phyloP scores from a whole-genome alignment of 2,329 filamentous ascomycete genomes.

The Pseudogymnoascus sp. region DNA sequence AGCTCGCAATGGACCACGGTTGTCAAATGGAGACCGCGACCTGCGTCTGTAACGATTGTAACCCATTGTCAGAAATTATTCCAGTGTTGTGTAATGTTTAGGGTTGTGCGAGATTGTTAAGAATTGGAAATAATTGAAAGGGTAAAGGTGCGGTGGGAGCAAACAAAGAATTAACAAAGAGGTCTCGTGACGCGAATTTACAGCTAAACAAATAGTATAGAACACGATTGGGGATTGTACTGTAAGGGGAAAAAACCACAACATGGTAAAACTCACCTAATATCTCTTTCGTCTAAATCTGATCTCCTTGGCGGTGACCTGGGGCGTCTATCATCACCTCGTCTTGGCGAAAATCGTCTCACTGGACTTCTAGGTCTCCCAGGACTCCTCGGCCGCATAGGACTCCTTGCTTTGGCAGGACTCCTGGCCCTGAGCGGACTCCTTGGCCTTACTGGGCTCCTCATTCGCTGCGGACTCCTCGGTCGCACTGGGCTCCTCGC shows the following conservation, averaged over 20 bases:
- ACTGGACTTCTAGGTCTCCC: slow-evolving; percentile 24
- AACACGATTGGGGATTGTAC: neutral
- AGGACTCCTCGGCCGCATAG: neutral
- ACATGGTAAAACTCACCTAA: slow-evolving; percentile 10
- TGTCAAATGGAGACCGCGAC: slow-evolving; percentile 30
- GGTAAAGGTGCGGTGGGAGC: neutral
- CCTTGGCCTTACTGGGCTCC: slow-evolving; percentile 10
- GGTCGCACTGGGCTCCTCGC: neutral
- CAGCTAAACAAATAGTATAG: neutral
- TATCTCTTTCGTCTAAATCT: slow-evolving; percentile 21
- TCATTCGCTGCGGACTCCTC: slow-evolving; percentile 1
- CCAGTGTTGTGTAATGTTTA: neutral
- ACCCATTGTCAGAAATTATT: slow-evolving; percentile 8
- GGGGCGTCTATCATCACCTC: slow-evolving; percentile 33
- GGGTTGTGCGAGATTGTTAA: neutral
- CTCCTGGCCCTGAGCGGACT: slow-evolving; percentile 29
- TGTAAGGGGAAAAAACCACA: neutral
- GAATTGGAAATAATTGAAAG: neutral
- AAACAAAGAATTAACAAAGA: slow-evolving; percentile 2
- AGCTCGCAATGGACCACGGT: slow-evolving; percentile 22
- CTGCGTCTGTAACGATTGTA: slow-evolving; percentile 22
- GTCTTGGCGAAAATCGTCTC: slow-evolving; percentile 29
- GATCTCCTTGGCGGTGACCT: slow-evolving; percentile 24
- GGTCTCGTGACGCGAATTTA: slow-evolving; percentile 3
- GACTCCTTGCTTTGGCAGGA: slow-evolving; percentile 34